Evolutionary conservation across 31 red algal species (phyloP), one percentile per base, ranked within the genome.

Genomic region (Odonthalia washingtoniensis): DNA sequence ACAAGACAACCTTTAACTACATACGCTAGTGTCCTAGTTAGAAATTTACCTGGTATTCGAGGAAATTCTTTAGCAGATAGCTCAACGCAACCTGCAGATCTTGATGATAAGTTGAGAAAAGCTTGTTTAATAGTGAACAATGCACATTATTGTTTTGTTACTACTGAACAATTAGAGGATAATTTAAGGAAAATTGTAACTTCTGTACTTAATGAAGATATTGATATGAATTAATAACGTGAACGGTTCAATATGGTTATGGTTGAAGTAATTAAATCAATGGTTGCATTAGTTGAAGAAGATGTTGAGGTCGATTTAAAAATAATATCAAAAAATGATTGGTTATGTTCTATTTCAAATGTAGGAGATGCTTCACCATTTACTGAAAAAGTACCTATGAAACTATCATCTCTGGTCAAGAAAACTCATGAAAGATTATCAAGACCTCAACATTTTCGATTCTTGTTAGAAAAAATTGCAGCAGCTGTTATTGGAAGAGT

Each of bases 111-210:
- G 44, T 75, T 89, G 32, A 60, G 75, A 1, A 73, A 70, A 35
- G 86, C 87, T 3, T 97, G 92, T 77, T 86, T 79, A 2, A 88
- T 94, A 63, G 65, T 93, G 31, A 84, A 83, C 21, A 93, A 90
- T 24, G 89, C 90, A 4, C 85, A 98, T 73, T 98, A 98, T 61
- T 98, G 96, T 45, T 90, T 89, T 4, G 72, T 76, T 2, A 98
- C 96, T 2, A 77, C 89, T 28, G 96, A 94, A 40, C 92, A 94
- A 61, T 67, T 98, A 4, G 91, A 87, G 37, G 90, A 94, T 41
- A 77, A 79, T 70, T 87, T 93, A 27, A 78, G 75, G 32, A 87
- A 82, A 49, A 92, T 82, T 2, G 83, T 98, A 32, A 82, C 93
- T 75, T 63, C 81, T 4, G 96, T 85, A 1, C 95, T 81, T 82